Evolutionary conservation across 768 basidiomycete genomes (phyloP).

Genomic region (Sporobolomyces phaffii): DNA sequence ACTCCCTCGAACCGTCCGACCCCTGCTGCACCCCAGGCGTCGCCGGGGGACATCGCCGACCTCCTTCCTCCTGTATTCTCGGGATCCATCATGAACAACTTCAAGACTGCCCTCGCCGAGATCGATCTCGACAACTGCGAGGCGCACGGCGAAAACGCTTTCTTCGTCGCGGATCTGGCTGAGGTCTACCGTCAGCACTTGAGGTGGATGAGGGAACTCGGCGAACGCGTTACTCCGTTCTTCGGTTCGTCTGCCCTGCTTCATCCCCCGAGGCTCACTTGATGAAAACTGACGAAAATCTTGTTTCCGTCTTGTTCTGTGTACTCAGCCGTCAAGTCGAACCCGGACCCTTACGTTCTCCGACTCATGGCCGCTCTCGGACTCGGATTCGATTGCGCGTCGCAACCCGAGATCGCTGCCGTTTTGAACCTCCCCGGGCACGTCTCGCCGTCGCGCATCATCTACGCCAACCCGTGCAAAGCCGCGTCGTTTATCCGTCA

Average conservation of each 20-base stretch:
- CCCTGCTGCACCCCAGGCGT: slow-evolving; percentile 1
- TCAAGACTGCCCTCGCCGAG: slow-evolving; percentile 27
- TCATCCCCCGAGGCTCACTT: slow-evolving; percentile 48
- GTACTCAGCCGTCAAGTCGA: slow-evolving; percentile 79
- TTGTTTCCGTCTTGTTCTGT: no score
- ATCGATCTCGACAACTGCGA: slow-evolving; percentile 44
- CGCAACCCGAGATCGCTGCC: slow-evolving; percentile 79
- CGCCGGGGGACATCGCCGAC: slow-evolving; percentile 6
- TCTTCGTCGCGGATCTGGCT: slow-evolving; percentile 90
- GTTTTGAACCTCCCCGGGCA: slow-evolving; percentile 60
- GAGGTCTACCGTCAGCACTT: slow-evolving; percentile 77
- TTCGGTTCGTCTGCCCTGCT: slow-evolving; percentile 59
- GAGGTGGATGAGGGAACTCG: slow-evolving; percentile 70
- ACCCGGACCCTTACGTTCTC: slow-evolving; percentile 91
- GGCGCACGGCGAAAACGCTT: slow-evolving; percentile 78
- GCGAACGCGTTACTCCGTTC: slow-evolving; percentile 79
- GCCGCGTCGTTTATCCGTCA: slow-evolving; percentile 84
- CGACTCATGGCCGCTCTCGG: slow-evolving; percentile 84
- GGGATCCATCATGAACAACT: slow-evolving; percentile 35
- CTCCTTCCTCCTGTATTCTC: slow-evolving; percentile 29
- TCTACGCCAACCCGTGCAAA: slow-evolving; percentile 99
- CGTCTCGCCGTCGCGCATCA: slow-evolving; percentile 72
- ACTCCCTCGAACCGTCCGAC: slow-evolving; percentile 7
- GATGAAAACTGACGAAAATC: no score
- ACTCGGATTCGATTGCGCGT: slow-evolving; percentile 94